Base-by-base conservation (phyloP, 768 basidiomycete species). In the Tricholoma hemisulphureum region DNA sequence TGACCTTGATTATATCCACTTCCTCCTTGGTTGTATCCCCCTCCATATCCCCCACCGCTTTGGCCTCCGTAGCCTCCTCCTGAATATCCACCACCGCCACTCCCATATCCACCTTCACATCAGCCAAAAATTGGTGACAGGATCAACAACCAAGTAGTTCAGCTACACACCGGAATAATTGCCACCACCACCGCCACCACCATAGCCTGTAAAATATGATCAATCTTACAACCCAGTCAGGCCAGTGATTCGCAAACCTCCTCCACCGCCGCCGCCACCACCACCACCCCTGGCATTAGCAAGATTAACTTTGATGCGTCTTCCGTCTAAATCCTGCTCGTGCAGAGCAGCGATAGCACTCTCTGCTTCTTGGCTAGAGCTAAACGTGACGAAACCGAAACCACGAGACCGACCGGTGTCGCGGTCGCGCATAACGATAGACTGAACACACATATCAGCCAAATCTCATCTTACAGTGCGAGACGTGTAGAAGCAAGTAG, bases 341-440 rank as follows among this genome's bases (percentile, higher is more conserved):
- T 98, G 89, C 71, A 96, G 77, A 39, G 71, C 76, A 45, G 51
- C 59, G 70, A 97, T 96, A 45, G 95, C 94, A 59, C 78, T 78
- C 10, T 89, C 77, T 45, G 95, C 95, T 72, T 96, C 93, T 28
- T 73, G 67, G 11, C 67, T 43, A 49, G 73, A 70, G 61, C 78
- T 72, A 73, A 79, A 95, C 55, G 91, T 95, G 60, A 98, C 95
- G 76, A 98, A 98, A 61, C 95, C 95, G 73, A 98, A 98, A 69
- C 95, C 95, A 71, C 95, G 89, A 62, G 93, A 96, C 70, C 95
- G 93, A 59, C 93, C 91, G 63, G 96, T 98, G 71, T 97, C 96
- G 71, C 95, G 93, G 78, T 98, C 95, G 79, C 93, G 90, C 95
- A 96, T 96, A 73, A 96, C 94, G 77, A 96, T 94, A 66, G 90